Percentiles rank a stretch among this genome's conserved stretches.
These are phyloP conservation scores for Ceriops tagal DNA, from an alignment of 345 rosid species.

Conservation along the genomic window DNA sequence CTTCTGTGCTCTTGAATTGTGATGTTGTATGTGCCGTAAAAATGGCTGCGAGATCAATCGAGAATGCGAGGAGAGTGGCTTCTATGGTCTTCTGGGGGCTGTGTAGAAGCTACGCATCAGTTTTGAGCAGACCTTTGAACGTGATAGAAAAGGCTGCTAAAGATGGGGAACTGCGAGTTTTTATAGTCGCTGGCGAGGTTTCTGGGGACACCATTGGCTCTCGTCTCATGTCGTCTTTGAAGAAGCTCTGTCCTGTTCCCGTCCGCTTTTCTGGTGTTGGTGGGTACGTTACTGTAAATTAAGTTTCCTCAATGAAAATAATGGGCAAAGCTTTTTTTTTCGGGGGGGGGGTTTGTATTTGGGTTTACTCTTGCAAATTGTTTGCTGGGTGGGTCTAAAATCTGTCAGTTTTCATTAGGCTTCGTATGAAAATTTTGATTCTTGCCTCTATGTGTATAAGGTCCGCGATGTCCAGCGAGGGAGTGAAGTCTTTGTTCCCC, in stretches of 20 bases:
- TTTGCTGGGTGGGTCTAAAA: neutral
- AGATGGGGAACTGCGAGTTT: slow-evolving; percentile 78
- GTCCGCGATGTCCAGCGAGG: slow-evolving; percentile 72
- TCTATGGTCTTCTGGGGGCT: neutral
- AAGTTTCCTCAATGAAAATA: neutral
- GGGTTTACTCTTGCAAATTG: neutral
- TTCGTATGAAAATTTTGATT: neutral
- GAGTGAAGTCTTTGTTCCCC: slow-evolving; percentile 63
- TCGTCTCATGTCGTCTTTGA: slow-evolving; percentile 80
- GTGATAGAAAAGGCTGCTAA: slow-evolving; percentile 44
- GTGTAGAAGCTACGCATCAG: slow-evolving; percentile 23
- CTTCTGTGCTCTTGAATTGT: neutral
- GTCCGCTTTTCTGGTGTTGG: slow-evolving; percentile 84
- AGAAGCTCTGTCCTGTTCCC: slow-evolving; percentile 60
- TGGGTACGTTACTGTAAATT: slow-evolving; percentile 49
- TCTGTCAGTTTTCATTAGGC: neutral
- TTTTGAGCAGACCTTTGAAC: slow-evolving; percentile 26
- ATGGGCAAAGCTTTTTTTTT: neutral
- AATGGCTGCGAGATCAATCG: slow-evolving; percentile 9
- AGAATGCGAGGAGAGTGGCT: neutral
- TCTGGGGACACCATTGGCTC: slow-evolving; percentile 84
- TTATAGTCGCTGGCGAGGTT: slow-evolving; percentile 83
- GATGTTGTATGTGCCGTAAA: neutral
- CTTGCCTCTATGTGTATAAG: slow-evolving; percentile 24
- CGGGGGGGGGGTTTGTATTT: neutral